Base-by-base conservation (phyloP, 2,329 filamentous ascomycete genomes). In the Phialemoniopsis sp. region DNA sequence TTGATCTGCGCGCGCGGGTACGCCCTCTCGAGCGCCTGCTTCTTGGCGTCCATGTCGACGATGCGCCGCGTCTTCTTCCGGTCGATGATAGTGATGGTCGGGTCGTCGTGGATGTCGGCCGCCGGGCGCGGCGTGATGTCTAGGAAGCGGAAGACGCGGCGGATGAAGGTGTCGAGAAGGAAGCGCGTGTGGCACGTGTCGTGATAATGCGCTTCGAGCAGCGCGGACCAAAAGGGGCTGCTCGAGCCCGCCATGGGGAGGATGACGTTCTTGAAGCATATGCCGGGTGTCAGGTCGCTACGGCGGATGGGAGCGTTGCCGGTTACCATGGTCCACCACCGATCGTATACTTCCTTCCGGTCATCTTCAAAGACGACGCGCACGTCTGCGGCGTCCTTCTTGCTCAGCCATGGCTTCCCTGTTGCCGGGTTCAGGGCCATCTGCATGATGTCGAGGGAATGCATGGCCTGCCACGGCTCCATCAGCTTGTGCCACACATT, bases 401-500 rank as follows among this genome's bases (percentile, higher is more conserved):
- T 14, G 13, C 41, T 43, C n/a, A 55, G 32, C 32, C 47, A 54
- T 4, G 52, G 45, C n/a, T 31, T 33, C 5, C 41, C 40, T 2
- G 47, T 52, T 4, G 40, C 29, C 10, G 51, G 48, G 39, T 49
- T 40, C 29, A 42, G 32, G 5, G 54, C 46, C 26, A 48, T 41
- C 13, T 43, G 40, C 15, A 56, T 42, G 5, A 41, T 40, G 28
- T 56, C 51, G 17, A 57, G 29, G 9, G 47, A 51, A 13, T 54
- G 34, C 14, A 47, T 44, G 5, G 52, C 47, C n/a, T 54, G 48
- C 53, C 53, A 54, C 9, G 56, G 39, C 44, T 56, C 54, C 48
- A 56, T 49, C 17, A 53, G 33, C 34, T 52, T 52, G 33, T 56
- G 55, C 47, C 50, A 57, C 17, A 56, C 34, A 40, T 57, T 56